A percentile compares a stretch with the other conserved stretches of the same genome.
These are phyloP conservation scores for Tetraselmis chui DNA, from an alignment of 139 green algal genomes.

Conservation along the genomic window DNA sequence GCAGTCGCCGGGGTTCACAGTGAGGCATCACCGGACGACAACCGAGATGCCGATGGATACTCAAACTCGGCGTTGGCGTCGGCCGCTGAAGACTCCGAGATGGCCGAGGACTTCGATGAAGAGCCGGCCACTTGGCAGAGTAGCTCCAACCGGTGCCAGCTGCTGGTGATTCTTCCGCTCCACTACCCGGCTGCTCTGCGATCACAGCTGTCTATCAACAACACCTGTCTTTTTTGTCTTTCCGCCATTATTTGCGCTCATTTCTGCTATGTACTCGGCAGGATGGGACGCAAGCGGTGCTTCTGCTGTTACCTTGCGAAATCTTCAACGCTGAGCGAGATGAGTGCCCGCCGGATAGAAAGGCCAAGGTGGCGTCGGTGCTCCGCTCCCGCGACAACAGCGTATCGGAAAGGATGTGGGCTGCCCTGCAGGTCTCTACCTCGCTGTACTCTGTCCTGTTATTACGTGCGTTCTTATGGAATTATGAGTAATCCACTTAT, in stretches of 20 bases:
- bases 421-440: not conserved
- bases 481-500: no score
- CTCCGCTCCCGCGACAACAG: not conserved
- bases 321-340: not conserved
- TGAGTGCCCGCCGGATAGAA: not conserved
- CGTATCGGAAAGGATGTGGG: not conserved
- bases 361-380: not conserved
- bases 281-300: not conserved
- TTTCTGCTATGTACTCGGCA: not conserved
- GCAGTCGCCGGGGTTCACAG: no score
- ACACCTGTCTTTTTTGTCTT: no score
- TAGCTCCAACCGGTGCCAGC: not conserved
- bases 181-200: no score
- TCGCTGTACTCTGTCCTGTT: not conserved
- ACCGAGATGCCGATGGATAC: no score
- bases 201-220: no score
- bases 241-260: no score
- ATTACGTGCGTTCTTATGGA: no score
- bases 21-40: no score
- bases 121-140: not conserved
- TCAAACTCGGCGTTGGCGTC: no score
- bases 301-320: not conserved
- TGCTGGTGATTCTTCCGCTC: no score
- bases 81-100: not conserved
- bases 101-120: not conserved